Evolutionary conservation across 768 basidiomycete species (phyloP).

Genomic region (Russula brevipes): DNA sequence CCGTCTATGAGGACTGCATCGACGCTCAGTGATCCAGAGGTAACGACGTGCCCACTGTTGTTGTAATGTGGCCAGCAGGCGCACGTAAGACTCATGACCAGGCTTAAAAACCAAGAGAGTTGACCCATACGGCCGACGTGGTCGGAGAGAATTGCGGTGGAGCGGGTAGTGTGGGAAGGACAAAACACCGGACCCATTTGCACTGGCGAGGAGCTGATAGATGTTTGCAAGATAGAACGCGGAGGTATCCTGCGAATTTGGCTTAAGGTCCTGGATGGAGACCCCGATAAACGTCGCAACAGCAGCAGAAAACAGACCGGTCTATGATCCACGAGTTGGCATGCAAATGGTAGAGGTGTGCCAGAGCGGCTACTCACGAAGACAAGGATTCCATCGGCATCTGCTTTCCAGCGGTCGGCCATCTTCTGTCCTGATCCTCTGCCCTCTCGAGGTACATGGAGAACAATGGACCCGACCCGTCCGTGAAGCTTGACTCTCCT

Average conservation of each 20-base stretch:
- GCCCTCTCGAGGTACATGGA: constrained; percentile 11
- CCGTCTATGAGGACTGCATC: constrained; percentile 3
- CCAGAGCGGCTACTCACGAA: neutral
- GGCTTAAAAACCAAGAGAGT: constrained; percentile 15
- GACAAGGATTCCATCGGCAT: constrained; percentile 12
- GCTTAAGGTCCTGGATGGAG: constrained; percentile 6
- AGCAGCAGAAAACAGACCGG: constrained; percentile 7
- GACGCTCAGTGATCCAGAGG: constrained; percentile 5
- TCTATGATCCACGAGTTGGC: neutral
- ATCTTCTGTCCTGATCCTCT: neutral
- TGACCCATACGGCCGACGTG: neutral
- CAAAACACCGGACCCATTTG: neutral
- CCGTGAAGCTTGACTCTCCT: neutral
- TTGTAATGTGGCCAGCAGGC: constrained; percentile 16
- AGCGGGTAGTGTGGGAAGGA: neutral
- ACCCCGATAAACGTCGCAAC: neutral
- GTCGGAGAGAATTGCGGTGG: constrained; percentile 7
- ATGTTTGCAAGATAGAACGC: constrained; percentile 5
- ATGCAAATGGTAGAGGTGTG: neutral
- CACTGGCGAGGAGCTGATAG: constrained; percentile 1
- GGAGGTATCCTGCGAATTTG: constrained; percentile 4
- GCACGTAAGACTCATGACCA: constrained; percentile 6
- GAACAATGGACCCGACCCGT: constrained; percentile 1
- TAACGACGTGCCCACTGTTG: constrained; percentile 16
- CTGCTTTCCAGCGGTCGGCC: constrained; percentile 6